A percentile compares a stretch with the other conserved stretches of the same genome.
phyloP scores from a whole-genome alignment of 805 yeast genomes.

The Yarrowia osloensis region DNA sequence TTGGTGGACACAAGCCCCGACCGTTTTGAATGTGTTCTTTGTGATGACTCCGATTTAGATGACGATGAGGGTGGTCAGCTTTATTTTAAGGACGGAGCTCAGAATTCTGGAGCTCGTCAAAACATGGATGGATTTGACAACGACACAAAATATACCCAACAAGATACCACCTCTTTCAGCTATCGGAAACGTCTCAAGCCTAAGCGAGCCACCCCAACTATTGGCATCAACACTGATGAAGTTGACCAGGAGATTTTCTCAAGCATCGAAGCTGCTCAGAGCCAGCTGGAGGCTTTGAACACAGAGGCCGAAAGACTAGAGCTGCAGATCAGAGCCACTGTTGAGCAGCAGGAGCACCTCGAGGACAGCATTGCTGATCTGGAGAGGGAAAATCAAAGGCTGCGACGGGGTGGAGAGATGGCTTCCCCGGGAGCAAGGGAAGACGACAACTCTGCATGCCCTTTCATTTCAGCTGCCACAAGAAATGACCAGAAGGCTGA shows the following conservation, averaged over 20 bases:
- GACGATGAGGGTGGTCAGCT: no score
- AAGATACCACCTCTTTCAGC: conserved; percentile 8
- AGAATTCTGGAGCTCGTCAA: neutral
- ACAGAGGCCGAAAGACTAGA: neutral
- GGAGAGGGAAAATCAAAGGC: neutral
- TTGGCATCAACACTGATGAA: neutral
- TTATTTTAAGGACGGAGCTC: neutral
- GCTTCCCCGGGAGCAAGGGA: neutral
- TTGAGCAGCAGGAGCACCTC: neutral
- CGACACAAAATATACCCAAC: neutral
- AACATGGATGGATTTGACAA: neutral
- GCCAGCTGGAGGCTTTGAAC: neutral
- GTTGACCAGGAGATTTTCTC: neutral
- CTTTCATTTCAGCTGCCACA: neutral
- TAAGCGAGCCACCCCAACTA: neutral
- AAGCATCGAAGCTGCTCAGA: neutral
- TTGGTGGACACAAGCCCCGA: no score
- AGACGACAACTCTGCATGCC: neutral
- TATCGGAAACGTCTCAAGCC: neutral
- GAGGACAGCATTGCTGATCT: neutral
- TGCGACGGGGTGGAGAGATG: no score
- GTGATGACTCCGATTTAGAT: no score
- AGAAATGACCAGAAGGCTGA: neutral
- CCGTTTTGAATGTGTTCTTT: no score
- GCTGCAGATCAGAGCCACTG: neutral